A percentile compares a stretch with the other conserved stretches of the same genome.
Conservation (phyloP, 164 flowering plant species). For the Santalum album region DNA sequence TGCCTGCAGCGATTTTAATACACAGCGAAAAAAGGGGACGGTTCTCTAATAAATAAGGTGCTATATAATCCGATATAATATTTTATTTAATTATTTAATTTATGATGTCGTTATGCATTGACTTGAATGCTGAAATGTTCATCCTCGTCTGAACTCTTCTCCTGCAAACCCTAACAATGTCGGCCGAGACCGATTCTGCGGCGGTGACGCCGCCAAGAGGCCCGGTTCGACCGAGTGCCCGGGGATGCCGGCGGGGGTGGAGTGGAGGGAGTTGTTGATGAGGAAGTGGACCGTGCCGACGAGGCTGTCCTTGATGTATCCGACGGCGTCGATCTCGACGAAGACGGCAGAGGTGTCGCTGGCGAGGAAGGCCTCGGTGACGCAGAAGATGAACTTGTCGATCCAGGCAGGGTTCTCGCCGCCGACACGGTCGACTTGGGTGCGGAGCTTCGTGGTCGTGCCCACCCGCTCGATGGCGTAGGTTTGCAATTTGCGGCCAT, state of each 20-base stretch:
- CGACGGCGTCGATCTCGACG: constrained; percentile 69
- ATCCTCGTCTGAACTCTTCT: too few species aligned
- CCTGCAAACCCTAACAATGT: too few species aligned
- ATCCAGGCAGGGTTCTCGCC: constrained; percentile 87
- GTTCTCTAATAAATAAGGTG: too few species aligned
- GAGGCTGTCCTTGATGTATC: constrained; percentile 43
- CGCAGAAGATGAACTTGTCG: constrained; percentile 78
- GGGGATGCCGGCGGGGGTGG: constrained; percentile 16
- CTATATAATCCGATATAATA: too few species aligned
- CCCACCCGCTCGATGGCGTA: constrained; percentile 70
- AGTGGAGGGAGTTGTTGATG: constrained; percentile 33
- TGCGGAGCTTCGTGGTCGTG: constrained; percentile 49
- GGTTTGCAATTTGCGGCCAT: constrained; percentile 46
- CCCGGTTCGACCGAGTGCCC: too few species aligned
- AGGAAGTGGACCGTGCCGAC: constrained; percentile 72
- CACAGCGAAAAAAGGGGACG: too few species aligned
- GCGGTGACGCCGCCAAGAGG: too few species aligned
- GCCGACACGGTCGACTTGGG: constrained; percentile 55
- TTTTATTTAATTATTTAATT: too few species aligned
- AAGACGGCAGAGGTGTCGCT: constrained; percentile 62
- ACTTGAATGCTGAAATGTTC: too few species aligned
- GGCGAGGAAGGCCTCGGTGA: constrained; percentile 43
- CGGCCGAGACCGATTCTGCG: too few species aligned
- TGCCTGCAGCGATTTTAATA: too few species aligned
- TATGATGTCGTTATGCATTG: too few species aligned